phyloP scores from a whole-genome alignment of 768 basidiomycete species.

The Naganishia randhawae region DNA sequence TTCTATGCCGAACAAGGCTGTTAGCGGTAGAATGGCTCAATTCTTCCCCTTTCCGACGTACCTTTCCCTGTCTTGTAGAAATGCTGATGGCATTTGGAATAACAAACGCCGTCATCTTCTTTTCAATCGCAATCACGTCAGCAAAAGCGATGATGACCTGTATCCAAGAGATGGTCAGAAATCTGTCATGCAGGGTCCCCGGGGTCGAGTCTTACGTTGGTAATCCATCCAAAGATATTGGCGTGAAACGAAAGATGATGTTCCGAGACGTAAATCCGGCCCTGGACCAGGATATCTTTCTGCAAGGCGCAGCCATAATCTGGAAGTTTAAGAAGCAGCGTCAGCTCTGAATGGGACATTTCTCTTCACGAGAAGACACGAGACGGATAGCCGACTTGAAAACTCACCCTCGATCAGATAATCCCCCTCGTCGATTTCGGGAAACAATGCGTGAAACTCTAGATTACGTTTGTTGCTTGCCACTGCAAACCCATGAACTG shows the following conservation, averaged over 20 bases:
- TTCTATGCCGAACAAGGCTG: constrained; percentile 53
- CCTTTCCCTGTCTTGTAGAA: constrained; percentile 62
- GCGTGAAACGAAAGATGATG: constrained; percentile 99
- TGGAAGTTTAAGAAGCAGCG: constrained; percentile 43
- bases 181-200: background rate
- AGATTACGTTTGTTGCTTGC: constrained; percentile 90
- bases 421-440: constrained; percentile 83
- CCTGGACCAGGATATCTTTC: constrained; percentile 93
- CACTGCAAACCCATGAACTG: constrained; percentile 90
- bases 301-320: constrained; percentile 98
- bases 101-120: constrained; percentile 95
- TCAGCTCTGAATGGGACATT: background rate
- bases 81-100: constrained; percentile 95
- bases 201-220: constrained; percentile 64
- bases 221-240: constrained; percentile 98
- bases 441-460: constrained; percentile 93
- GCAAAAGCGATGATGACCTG: constrained; percentile 83
- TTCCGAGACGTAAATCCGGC: constrained; percentile 92
- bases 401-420: constrained; percentile 95
- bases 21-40: background rate
- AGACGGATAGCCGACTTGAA: constrained; percentile 24
- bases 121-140: constrained; percentile 81
- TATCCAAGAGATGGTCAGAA: background rate
- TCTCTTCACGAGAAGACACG: background rate
- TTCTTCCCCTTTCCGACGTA: constrained; percentile 23